Evolutionary conservation across 2,329 filamentous ascomycete genomes (phyloP), one percentile per base, ranked within the genome.

Genomic region (Aspergillus pseudoglaucus): DNA sequence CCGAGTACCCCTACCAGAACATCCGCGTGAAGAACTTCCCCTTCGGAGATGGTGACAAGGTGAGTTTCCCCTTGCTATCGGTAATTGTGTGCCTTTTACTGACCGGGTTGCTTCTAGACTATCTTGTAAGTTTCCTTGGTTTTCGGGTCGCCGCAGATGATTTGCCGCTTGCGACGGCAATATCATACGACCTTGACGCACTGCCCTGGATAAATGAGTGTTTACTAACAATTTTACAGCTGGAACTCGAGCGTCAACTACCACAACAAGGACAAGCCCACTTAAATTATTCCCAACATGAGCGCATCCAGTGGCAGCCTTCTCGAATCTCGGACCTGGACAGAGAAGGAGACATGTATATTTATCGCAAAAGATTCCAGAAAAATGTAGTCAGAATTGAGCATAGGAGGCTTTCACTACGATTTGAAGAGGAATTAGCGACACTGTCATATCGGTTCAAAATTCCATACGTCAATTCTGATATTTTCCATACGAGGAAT

Each of bases 211-310:
- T 30, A 15, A 17, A 17, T 7, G 22, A 20, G 18, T 20, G 12
- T 14, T 43, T 42, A 49, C 57, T 60, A 55, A 61, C 51, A 46
- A 30, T 30, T 7, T 45, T 55, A 56, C 62, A 89, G 87, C 86
- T 98, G 93, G 93, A 97, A 97, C 75, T 78, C 84, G 58, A 80
- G 78, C 50, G 90, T 96, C 78, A 97, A 97, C 84, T 91, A 95
- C 79, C 90, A 97, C 84, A 90, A 95, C 79, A 87, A 86, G 77
- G 85, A 94, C 77, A 89, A 88, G 81, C 59, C 64, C 42, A 67
- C 64, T 51, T 73, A 68, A 68, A 58, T 38, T 47, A 42, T 18
- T 44, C 33, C 27, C 33, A 44, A 20, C 18, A 35, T 30, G 15
- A 44, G 17, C 7, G 17, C 10, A 30, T 25, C 15, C 17, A 47